Evolutionary conservation across 2,329 filamentous ascomycete species (phyloP), one percentile per base, ranked within the genome.

Genomic region (Cladophialophora chaetospira): DNA sequence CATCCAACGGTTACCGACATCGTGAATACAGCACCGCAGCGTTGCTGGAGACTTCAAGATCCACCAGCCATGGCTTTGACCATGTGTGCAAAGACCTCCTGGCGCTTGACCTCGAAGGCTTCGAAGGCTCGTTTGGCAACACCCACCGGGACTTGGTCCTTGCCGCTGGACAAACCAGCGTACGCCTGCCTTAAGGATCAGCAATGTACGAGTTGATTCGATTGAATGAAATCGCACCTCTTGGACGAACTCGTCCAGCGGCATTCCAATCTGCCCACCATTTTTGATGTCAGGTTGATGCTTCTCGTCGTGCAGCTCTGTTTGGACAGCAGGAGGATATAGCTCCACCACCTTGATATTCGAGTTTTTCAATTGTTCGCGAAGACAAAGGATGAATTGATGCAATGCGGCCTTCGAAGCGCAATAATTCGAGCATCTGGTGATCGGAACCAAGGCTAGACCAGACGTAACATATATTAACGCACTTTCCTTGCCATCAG

Each of bases 341-440:
- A 83, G 71, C 66, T 83, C 81, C 33, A 82, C 70, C n/a, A 83
- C 74, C 58, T 80, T 79, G 64, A 82, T 72, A 44, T 78, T 75
- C 3, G 73, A 74, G 0, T 73, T 73, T 42, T 73, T 73, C 29
- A 84, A 62, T 65, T 83, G 80, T 58, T 79, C 73, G 1, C 81
- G 75, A 29, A 83, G 70, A 4, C 72, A 73, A 4, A 83, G 71
- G 19, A 82, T 73, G 68, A 79, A 80, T 60, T 80, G 77, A 61
- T 83, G 80, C 45, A 83, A 66, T 0, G 80, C 81, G 0, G 81
- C 81, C 67, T 83, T 83, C 33, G 76, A 75, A 1, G 81, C 80
- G 58, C 77, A 80, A 68, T 83, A 83, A 64, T 81, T 81, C 0
- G 75, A 71, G 21, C 75, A 77, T 15, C 73, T 70, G 5, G 74